Conservation (phyloP, 2,329 filamentous ascomycete genomes). For the Pseudocercospora fijiensis region DNA sequence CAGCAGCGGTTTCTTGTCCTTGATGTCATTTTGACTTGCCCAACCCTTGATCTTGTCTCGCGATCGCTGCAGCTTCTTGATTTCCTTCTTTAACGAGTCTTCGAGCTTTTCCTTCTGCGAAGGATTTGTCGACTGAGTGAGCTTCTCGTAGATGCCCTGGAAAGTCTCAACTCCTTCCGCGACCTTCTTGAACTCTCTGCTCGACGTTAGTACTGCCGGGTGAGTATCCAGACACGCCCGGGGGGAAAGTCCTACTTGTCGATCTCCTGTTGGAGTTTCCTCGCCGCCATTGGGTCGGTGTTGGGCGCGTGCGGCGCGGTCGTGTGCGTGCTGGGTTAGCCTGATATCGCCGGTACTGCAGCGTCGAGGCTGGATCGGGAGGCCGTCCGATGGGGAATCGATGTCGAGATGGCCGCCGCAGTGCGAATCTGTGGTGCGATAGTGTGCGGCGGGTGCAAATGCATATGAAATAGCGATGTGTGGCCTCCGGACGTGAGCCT, state of each 20-base stretch:
- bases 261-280: slow-evolving; percentile 96
- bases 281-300: slow-evolving; percentile 73
- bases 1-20: slow-evolving; percentile 93
- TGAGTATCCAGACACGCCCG: background rate
- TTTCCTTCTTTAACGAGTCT: slow-evolving; percentile 96
- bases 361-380: background rate
- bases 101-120: slow-evolving; percentile 98
- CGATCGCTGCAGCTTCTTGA: slow-evolving; percentile 97
- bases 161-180: slow-evolving; percentile 88
- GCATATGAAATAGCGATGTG: slow-evolving; percentile 9
- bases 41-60: slow-evolving; percentile 99
- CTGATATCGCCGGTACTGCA: background rate
- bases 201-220: slow-evolving; percentile 23
- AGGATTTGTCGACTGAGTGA: slow-evolving; percentile 84
- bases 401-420: background rate
- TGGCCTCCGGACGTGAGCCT: background rate
- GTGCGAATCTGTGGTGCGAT: background rate
- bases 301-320: slow-evolving; percentile 18
- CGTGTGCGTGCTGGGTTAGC: background rate
- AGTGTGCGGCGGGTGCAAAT: slow-evolving; percentile 1
- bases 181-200: slow-evolving; percentile 84
- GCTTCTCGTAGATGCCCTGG: slow-evolving; percentile 96
- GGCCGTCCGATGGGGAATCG: background rate
- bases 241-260: slow-evolving; percentile 61
- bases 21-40: slow-evolving; percentile 97